Base-by-base conservation (phyloP, 768 basidiomycete species). In the Phylloporus rhodoxanthus region DNA sequence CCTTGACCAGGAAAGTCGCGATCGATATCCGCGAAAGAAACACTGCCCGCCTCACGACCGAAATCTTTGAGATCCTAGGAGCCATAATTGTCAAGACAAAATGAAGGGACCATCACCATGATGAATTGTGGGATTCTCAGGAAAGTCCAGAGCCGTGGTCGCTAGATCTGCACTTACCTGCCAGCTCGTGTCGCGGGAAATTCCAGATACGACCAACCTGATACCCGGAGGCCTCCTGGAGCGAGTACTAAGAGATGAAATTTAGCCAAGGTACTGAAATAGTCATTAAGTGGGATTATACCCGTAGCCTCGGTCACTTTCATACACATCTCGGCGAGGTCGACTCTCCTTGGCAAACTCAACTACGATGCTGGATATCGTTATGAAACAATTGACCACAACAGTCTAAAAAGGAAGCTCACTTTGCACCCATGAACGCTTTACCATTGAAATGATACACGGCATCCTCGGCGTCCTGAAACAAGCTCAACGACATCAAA, bases 101-200 rank as follows among this genome's bases (percentile, higher is more conserved):
- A 39, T 21, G 34, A 44, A 47, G 23, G 21, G 39, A 52, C 21
- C 40, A 40, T 34, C 33, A 57, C 47, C 47, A 57, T 39, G 37
- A 44, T 48, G 37, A 52, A 42, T 53, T 53, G 58, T 54, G 51
- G 59, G 65, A 64, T 67, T 30, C 21, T 53, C 57, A 25, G 41
- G 17, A 17, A 48, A 49, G 40, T 23, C 43, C 46, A 37, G 50
- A 34, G 45, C 15, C 29, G 2, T 25, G 34, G 25, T 33, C 50
- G 46, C 39, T 19, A 43, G 14, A 37, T 41, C 29, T 15, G 44
- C 64, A 70, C 87, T 73, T 83, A 98, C 94, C 92, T 98, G 94
- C 94, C 94, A 98, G 70, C 93, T 96, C 40, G 92, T 95, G 66
- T 94, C 90, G 65, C 87, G 84, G 57, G 92, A 90, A 56, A 98